Base-by-base conservation (phyloP, 2,329 filamentous ascomycete genomes). In the Alternaria arborescens region DNA sequence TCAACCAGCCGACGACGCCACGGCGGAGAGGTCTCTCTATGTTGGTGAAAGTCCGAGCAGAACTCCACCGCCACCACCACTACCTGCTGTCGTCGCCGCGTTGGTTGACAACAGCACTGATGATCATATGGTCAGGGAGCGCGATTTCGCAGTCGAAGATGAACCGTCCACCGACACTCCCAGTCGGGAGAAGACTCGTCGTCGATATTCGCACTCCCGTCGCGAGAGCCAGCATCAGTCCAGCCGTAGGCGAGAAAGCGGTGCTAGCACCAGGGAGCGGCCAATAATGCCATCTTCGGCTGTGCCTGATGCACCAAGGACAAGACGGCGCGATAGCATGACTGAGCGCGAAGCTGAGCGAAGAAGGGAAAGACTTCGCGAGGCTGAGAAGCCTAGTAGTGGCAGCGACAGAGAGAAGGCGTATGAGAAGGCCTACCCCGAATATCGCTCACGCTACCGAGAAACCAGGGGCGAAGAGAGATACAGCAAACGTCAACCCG, bases 291-390 rank as follows among this genome's bases (percentile, higher is more conserved):
- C 68, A 20, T 55, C 41, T 1, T 54, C 62, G 6, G 65, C 69
- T 28, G 30, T 71, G 22, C 55, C 62, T 30, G 64, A 67, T 14
- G 65, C 67, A 22, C 58, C 67, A 8, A 73, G 66, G 41, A 69
- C 61, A 32, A 77, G 72, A 46, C 69, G 75, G 28, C 69, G 70
- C 10, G 75, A 77, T 52, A 77, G 74, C 53, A 72, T 75, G 36
- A 74, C 74, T 3, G 74, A 76, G 14, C 69, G 70, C 20, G 76
- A 78, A 34, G 57, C 62, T 22, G 55, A 52, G 8, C 66, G 62
- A 52, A 66, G 60, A 3, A 72, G 70, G 53, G 69, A 70, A 11
- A 60, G 62, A 38, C 36, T 62, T 2, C 67, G 65, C 22, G 72
- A 74, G 22, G 48, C 53, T 2, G 66, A 72, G n/a, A 71, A 68